Evolutionary conservation across 768 basidiomycete species (phyloP), one percentile per base, ranked within the genome.

Genomic region (Leccinum rimulosum): DNA sequence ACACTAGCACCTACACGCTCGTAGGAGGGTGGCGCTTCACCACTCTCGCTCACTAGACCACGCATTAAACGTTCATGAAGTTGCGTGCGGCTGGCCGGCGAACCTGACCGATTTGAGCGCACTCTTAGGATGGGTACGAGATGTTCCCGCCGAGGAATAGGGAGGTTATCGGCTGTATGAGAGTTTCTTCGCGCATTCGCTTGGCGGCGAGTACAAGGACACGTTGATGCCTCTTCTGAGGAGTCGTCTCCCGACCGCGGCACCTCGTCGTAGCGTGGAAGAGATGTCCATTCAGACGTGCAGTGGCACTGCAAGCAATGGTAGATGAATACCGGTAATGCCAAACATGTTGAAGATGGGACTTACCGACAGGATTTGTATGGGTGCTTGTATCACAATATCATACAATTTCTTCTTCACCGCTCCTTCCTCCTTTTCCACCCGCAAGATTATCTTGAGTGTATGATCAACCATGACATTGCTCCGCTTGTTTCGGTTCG

Each of bases 361-460:
- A 78, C 89, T 77, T 61, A 93, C 91, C 17, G 95, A 95, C 54
- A 97, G 83, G 50, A 98, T 85, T 56, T 91, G 87, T 36, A 97
- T 81, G 0, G 94, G 93, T 0, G 86, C 86, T 70, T 93, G 88
- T 59, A 95, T 83, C 30, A 90, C 84, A 64, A 95, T 91, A 70
- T 95, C 95, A 71, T 89, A 93, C 66, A 91, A 72, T 75, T 92
- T 96, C 63, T 84, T 81, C 73, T 83, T 88, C 35, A 89, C 88
- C 15, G 79, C 76, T 22, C 69, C 65, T 66, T 91, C 87, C 61
- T 93, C 92, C 22, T 88, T 80, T 73, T 94, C 89, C n/a, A 96
- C 87, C 36, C 94, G 80, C 56, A 98, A 82, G 31, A 90, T 80
- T 52, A 93, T 81, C 76, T 93, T 95, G 55, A 99, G 77, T 52